phyloP scores from a whole-genome alignment of 768 basidiomycete genomes.

The Suillus plorans region DNA sequence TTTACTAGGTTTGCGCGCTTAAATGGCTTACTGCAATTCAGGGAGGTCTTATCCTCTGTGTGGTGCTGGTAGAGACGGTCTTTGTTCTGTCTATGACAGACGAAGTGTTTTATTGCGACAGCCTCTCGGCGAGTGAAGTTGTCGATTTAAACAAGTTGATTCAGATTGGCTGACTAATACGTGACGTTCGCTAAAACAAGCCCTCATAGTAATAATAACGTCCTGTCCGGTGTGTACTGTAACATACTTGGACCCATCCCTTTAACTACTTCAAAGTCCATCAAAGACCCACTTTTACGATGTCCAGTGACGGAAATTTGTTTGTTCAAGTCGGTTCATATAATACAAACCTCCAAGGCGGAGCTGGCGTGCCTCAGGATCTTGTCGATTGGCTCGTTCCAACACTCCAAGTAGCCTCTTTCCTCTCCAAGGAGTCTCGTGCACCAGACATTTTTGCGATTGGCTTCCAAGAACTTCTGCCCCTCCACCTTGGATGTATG shows the following conservation, averaged over 20 bases:
- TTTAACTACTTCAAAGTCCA: slow-evolving; percentile 6
- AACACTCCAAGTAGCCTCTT: slow-evolving; percentile 71
- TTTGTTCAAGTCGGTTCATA: slow-evolving; percentile 85
- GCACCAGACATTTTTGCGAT: slow-evolving; percentile 88
- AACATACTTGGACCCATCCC: background rate
- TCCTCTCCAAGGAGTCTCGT: slow-evolving; percentile 59
- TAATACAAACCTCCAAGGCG: slow-evolving; percentile 88
- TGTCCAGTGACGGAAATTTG: slow-evolving; percentile 29
- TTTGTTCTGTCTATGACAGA: no score
- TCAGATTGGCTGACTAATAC: background rate
- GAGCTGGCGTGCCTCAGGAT: slow-evolving; percentile 73
- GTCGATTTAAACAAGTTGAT: no score
- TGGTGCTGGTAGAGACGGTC: no score
- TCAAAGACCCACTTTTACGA: slow-evolving; percentile 8
- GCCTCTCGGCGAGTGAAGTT: no score
- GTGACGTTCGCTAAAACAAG: background rate
- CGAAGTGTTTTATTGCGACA: no score
- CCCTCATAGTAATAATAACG: background rate
- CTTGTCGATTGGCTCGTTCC: slow-evolving; percentile 92
- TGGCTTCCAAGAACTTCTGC: slow-evolving; percentile 91
- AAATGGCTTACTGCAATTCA: no score
- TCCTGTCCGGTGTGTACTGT: no score
- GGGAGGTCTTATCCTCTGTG: no score
- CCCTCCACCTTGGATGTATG: slow-evolving; percentile 83
- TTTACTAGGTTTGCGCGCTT: no score